Conservation (phyloP, 257 asterid genomes). For the Fraxinus anomala region DNA sequence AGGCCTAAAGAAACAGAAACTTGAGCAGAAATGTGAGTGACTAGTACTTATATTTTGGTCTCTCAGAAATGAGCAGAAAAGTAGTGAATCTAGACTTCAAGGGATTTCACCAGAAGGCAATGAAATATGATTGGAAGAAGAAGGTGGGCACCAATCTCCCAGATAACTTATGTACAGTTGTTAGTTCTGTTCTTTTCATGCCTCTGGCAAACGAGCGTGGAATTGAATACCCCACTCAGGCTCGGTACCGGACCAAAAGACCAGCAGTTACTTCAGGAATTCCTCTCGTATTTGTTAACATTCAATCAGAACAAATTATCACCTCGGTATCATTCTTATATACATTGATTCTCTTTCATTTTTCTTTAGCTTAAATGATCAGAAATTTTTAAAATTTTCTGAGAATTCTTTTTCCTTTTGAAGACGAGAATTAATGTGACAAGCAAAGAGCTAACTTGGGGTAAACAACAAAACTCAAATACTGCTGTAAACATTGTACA, state of each 20-base stretch:
- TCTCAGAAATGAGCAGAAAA: conserved; percentile 55
- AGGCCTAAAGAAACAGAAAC: not conserved
- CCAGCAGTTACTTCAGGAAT: conserved; percentile 55
- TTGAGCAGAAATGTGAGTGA: not conserved
- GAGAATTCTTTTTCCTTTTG: not conserved
- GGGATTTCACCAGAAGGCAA: conserved; percentile 41
- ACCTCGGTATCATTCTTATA: conserved; percentile 30
- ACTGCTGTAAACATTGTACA: conserved; percentile 29
- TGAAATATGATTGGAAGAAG: conserved; percentile 50
- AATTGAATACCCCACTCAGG: conserved; percentile 39
- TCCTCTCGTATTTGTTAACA: conserved; percentile 47
- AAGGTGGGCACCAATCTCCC: conserved; percentile 49
- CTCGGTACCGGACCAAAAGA: too few species aligned
- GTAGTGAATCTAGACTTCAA: conserved; percentile 43
- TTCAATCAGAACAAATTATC: conserved; percentile 54
- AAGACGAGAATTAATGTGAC: conserved; percentile 33
- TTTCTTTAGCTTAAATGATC: not conserved
- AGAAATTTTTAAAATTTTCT: not conserved
- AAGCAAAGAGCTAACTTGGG: conserved; percentile 34
- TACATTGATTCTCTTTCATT: not conserved
- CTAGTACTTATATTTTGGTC: not conserved
- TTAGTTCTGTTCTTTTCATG: conserved; percentile 52
- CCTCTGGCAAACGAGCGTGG: conserved; percentile 41
- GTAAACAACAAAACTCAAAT: conserved; percentile 35
- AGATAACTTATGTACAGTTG: conserved; percentile 40